Conservation (phyloP, 805 yeast genomes). For the Wickerhamiella lipophila region DNA sequence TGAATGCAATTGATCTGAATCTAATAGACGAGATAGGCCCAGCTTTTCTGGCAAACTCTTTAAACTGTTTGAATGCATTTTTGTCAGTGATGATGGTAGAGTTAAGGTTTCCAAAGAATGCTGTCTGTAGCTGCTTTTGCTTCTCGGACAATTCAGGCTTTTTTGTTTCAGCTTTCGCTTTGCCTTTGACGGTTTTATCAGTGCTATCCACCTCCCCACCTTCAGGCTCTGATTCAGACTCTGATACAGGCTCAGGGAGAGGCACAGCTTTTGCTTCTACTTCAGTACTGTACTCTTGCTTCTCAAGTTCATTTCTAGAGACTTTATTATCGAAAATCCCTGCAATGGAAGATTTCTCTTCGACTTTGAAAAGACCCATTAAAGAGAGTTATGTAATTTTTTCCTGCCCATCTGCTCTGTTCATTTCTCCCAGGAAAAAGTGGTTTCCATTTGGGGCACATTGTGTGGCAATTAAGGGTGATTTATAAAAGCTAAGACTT, state of each 20-base stretch:
- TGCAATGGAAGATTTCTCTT: slow-evolving; percentile 7
- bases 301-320: background rate
- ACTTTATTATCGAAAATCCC: slow-evolving; percentile 7
- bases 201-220: background rate
- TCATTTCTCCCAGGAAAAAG: too few species aligned
- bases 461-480: too few species aligned
- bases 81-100: slow-evolving; percentile 53
- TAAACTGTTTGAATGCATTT: slow-evolving; percentile 47
- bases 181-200: slow-evolving; percentile 25
- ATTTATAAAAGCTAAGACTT: too few species aligned
- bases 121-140: slow-evolving; percentile 69
- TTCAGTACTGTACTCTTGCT: background rate
- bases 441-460: too few species aligned
- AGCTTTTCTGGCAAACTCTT: slow-evolving; percentile 38
- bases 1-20: slow-evolving; percentile 84
- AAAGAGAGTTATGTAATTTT: slow-evolving; percentile 4
- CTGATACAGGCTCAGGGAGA: background rate
- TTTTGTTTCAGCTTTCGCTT: slow-evolving; percentile 15
- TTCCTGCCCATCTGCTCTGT: too few species aligned
- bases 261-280: background rate
- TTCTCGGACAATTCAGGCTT: slow-evolving; percentile 37
- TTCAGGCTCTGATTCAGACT: background rate
- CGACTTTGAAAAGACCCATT: slow-evolving; percentile 13
- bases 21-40: slow-evolving; percentile 64
- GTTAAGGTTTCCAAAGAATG: slow-evolving; percentile 80